Base-by-base conservation (phyloP, 2,329 filamentous ascomycete genomes). In the Xylariaceae sp. region DNA sequence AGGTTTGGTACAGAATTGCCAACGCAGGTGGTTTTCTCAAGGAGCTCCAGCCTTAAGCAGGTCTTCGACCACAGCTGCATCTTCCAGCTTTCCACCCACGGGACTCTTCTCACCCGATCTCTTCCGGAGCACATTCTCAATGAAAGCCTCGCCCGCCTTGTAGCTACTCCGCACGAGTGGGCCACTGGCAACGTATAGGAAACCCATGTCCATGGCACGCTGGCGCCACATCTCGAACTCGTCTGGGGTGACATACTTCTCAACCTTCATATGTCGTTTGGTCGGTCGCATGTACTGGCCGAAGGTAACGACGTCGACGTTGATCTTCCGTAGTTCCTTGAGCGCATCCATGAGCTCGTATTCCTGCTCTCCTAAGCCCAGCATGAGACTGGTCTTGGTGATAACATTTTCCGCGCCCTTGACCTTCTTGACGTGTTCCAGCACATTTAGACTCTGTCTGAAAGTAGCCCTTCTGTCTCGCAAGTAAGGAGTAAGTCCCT, bases 211-310 rank as follows among this genome's bases (percentile, higher is more conserved):
- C 42, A 97, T 78, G 38, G 94, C 93, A 47, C 91, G 84, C 74
- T 90, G 83, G 55, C 89, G 83, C 94, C 94, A 99, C 65, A 88
- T 76, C 67, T 97, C 93, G 67, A 99, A 99, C 57, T 87, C 85
- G 56, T 88, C 89, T 1, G 94, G 94, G 0, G 91, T 93, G 43
- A 99, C 83, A 69, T 99, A 99, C 70, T 93, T 90, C 66, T 96
- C 88, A 31, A 99, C 94, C 71, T 96, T 87, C 83, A 99, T 93
- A 71, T 99, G 94, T 42, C 93, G 84, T 79, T 97, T 99, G 5
- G 94, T 99, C 1, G 94, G 94, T 11, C 93, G 89, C 94, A 99
- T 99, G 77, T 99, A 99, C 76, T 99, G 94, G n/a, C 94, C 94
- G 62, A 99, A 99, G 0, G 94, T 99, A 52, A 99, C 91, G 12